These are phyloP conservation scores for Gossypium mustelinum DNA, from an alignment of 345 rosid species.

Conservation along the genomic window DNA sequence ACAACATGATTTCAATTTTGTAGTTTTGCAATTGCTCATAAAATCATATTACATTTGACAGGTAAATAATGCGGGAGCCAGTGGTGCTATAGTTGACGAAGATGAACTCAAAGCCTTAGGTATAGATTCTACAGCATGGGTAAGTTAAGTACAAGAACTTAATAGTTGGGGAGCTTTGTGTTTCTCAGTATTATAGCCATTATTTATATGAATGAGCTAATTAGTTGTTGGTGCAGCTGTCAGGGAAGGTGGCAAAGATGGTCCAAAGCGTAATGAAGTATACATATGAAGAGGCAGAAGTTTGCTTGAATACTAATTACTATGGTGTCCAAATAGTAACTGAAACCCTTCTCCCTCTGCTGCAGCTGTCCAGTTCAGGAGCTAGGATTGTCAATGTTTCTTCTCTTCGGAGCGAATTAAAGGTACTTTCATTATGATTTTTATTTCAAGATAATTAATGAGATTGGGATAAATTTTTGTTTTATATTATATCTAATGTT, in stretches of 20 bases:
- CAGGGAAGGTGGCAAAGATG: constrained; percentile 30
- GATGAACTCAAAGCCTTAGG: constrained; percentile 38
- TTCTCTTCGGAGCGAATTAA: constrained; percentile 44
- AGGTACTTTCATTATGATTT: constrained; percentile 16
- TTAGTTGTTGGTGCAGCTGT: constrained; percentile 30
- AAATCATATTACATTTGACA: constrained; percentile 10
- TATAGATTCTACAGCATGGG: constrained; percentile 42
- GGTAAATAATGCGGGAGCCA: constrained; percentile 51
- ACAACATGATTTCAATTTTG: neutral
- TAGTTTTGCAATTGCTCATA: neutral
- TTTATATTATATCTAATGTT: neutral
- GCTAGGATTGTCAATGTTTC: constrained; percentile 52
- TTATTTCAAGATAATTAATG: neutral
- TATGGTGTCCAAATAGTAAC: constrained; percentile 37
- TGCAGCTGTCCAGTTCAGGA: constrained; percentile 40
- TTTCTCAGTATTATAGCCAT: neutral
- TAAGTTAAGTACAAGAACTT: constrained; percentile 12
- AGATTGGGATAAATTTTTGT: neutral
- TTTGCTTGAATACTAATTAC: constrained; percentile 50
- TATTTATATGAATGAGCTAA: neutral
- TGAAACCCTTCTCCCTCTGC: constrained; percentile 44
- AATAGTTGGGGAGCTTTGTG: neutral
- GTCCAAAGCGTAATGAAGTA: constrained; percentile 32
- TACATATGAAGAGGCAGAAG: constrained; percentile 36
- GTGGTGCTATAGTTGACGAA: constrained; percentile 34